phyloP scores from a whole-genome alignment of 192 early-diverging fungal species.

The Rhizophagus prolifer region DNA sequence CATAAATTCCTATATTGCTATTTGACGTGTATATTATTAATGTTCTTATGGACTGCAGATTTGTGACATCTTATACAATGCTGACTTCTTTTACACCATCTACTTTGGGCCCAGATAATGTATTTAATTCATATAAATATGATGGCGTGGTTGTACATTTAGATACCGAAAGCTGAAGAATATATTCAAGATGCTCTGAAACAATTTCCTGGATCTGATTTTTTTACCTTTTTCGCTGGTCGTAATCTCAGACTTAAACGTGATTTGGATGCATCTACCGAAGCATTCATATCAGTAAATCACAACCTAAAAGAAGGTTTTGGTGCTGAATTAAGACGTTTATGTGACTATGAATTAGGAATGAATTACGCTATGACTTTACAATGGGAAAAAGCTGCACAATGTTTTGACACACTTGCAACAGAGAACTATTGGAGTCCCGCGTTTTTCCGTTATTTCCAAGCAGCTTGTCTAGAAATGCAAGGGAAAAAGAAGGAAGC shows the following conservation, averaged over 20 bases:
- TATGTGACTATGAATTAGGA: conserved; percentile 49
- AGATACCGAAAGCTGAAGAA: conserved; percentile 41
- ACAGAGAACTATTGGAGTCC: conserved; percentile 51
- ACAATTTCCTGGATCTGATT: conserved; percentile 49
- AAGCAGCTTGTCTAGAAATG: conserved; percentile 45
- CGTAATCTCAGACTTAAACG: conserved; percentile 50
- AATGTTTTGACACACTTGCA: conserved; percentile 39
- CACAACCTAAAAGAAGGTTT: conserved; percentile 37
- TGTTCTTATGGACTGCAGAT: background rate
- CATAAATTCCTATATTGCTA: background rate
- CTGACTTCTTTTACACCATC: conserved; percentile 50
- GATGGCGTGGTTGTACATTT: background rate
- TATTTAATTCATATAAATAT: conserved; percentile 3
- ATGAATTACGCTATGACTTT: conserved; percentile 45
- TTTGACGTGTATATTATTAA: background rate
- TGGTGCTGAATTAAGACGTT: conserved; percentile 38
- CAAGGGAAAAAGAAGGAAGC: conserved; percentile 69
- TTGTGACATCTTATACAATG: conserved; percentile 47
- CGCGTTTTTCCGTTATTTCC: conserved; percentile 46
- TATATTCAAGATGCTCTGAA: conserved; percentile 46
- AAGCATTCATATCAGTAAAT: conserved; percentile 42
- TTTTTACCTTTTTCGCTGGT: conserved; percentile 51
- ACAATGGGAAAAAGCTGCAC: conserved; percentile 43
- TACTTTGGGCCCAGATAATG: conserved; percentile 44
- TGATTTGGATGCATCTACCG: conserved; percentile 43